Base-by-base conservation (phyloP, 257 asterid genomes). In the Scutellaria baicalensis region DNA sequence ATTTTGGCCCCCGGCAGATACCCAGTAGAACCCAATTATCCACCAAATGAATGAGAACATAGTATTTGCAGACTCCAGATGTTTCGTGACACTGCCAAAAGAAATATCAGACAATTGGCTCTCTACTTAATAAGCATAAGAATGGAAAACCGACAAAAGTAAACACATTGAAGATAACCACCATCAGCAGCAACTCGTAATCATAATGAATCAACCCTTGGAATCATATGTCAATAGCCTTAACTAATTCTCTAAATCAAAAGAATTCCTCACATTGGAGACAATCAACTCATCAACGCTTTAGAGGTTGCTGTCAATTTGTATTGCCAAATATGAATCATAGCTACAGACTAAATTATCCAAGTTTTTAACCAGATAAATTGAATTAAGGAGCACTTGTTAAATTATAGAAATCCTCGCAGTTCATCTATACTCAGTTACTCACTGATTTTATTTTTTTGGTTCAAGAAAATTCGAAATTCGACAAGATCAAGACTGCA, bases 21-120 rank as follows among this genome's bases (percentile, higher is more conserved):
- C 92, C 99, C 99, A 94, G 68, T 94, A 94, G 82, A 94, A 94
- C 61, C 99, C 99, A 67, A 89, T 74, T 74, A 94, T 84, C 99
- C 99, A 94, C 99, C 99, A 94, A 83, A 91, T 84, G 81, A 94
- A 94, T 6, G 97, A 91, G 80, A 94, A 94, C 97, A 94, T 88
- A 14, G 99, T 87, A 77, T 89, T 94, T 72, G 96, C 97, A 60
- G 97, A 89, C 80, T 94, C 96, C 83, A 93, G 80, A 82, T 90
- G 96, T 64, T 88, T 90, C 18, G 86, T 76, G 36, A 78, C 77
- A 52, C 98, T 93, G 89, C 69, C 56, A 78, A 42, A 77, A 61
- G 60, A 76, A 50, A 27, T 58, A 75, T 81, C 62, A 67, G 70
- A 90, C 85, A 77, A 80, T 84, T 82, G 75, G 31, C 35, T 38